phyloP scores from a whole-genome alignment of 345 rosid species.

The Fremontodendron californicum region DNA sequence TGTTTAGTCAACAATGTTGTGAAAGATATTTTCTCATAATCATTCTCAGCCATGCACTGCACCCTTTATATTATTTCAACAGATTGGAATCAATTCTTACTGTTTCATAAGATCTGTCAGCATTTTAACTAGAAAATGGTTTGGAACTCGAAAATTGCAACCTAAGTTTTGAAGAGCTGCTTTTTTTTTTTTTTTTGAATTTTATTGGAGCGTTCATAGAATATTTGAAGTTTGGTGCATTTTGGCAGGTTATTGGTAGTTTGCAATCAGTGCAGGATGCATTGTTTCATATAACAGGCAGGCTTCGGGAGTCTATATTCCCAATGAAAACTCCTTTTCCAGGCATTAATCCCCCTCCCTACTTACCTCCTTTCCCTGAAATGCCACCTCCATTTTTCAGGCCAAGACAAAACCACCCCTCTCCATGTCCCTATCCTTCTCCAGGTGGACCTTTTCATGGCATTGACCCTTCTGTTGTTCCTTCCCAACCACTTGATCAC shows the following conservation, averaged over 20 bases:
- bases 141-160: background rate
- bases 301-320: conserved; percentile 63
- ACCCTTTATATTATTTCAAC: background rate
- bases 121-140: background rate
- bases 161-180: background rate
- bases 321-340: conserved; percentile 45
- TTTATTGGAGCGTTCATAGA: background rate
- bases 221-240: background rate
- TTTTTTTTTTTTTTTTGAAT: background rate
- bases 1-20: background rate
- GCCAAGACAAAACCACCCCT: conserved; percentile 58
- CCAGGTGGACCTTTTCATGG: conserved; percentile 51
- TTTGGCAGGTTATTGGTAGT: conserved; percentile 63
- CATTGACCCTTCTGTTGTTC: conserved; percentile 36
- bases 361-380: conserved; percentile 61
- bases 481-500: conserved; percentile 41
- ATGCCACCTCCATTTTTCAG: conserved; percentile 67
- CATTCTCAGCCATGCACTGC: background rate
- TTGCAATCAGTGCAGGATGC: conserved; percentile 72
- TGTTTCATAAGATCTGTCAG: background rate
- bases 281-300: conserved; percentile 64
- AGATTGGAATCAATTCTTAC: background rate
- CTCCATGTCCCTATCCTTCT: conserved; percentile 60
- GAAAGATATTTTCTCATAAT: background rate
- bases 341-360: conserved; percentile 46